Base-by-base conservation (phyloP, 164 flowering plant genomes). In the grape (Vitis vinifera) region DNA sequence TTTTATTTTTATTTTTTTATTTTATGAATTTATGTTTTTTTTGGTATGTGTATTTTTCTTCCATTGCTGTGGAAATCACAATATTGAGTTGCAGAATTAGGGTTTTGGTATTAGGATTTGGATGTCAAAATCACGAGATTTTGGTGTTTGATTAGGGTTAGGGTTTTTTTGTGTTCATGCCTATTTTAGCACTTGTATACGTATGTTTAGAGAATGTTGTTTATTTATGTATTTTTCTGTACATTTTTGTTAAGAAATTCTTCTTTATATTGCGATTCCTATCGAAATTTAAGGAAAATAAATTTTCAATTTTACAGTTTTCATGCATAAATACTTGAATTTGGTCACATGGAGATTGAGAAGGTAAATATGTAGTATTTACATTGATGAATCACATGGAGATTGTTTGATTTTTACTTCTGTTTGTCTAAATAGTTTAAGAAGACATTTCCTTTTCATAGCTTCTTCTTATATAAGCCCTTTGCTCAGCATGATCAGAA, bases 331-430 rank as follows among this genome's bases (percentile, higher is more conserved):
- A 12, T 11, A 12, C n/a, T 52, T 52, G 13, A 13, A 12, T 12
- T 12, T 13, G n/a, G 13, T n/a, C 55, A 12, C 99, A 95, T 80
- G 99, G 93, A 4, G 99, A 95, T 79, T 97, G 99, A 78, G 93
- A 91, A 88, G 99, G 93, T 87, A 69, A 10, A 47, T 31, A 56
- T 44, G 29, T 4, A 12, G 29, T 19, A 47, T 9, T 57, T 68
- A 19, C 62, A 12, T 19, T 19, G 30, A 49, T 15, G 52, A 17
- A 51, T 48, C 15, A 30, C n/a, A 4, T 10, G 68, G 58, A 27
- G 11, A 15, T 9, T 29, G 37, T 48, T 53, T 29, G 16, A 15
- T 2, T 65, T 13, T 65, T 8, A 10, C 23, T 11, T 16, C 8
- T 44, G 14, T 16, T 10, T 65, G 19, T 10, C 55, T 27, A 23